phyloP scores from a whole-genome alignment of 345 rosid genomes.

The Nephelium lappaceum region DNA sequence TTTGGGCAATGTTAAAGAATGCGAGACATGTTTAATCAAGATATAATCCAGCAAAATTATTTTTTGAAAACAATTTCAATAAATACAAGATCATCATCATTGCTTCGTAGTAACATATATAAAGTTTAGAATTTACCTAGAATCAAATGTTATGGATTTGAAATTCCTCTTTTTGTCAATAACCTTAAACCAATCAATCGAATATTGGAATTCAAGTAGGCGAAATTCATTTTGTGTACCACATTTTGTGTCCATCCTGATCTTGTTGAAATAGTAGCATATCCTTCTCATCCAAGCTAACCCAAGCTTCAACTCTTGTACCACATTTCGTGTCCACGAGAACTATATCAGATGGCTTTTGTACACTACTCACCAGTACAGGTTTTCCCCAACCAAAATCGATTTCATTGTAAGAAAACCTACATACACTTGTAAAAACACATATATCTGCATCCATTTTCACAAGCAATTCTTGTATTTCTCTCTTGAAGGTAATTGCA shows the following conservation, averaged over 20 bases:
- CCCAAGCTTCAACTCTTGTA: constrained; percentile 52
- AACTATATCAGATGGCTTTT: constrained; percentile 31
- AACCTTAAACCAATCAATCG: no score
- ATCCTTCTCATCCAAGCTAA: constrained; percentile 31
- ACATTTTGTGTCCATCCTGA: not conserved
- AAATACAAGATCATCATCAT: no score
- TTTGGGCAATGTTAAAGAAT: no score
- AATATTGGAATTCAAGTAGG: no score
- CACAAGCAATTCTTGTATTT: not conserved
- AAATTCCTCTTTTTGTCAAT: no score
- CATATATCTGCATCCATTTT: constrained; percentile 27
- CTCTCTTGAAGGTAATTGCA: not conserved
- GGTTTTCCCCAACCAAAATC: constrained; percentile 74
- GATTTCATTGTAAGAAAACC: constrained; percentile 40
- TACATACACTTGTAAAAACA: constrained; percentile 37
- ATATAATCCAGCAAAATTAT: no score
- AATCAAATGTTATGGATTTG: no score
- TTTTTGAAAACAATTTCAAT: no score
- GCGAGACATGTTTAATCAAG: no score
- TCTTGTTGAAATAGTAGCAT: constrained; percentile 20
- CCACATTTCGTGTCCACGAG: constrained; percentile 42
- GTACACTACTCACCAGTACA: constrained; percentile 35
- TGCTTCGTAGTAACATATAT: no score
- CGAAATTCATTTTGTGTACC: no score
- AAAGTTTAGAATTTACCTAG: no score